phyloP scores from a whole-genome alignment of 805 yeast species.

The Torulaspora delbrueckii region DNA sequence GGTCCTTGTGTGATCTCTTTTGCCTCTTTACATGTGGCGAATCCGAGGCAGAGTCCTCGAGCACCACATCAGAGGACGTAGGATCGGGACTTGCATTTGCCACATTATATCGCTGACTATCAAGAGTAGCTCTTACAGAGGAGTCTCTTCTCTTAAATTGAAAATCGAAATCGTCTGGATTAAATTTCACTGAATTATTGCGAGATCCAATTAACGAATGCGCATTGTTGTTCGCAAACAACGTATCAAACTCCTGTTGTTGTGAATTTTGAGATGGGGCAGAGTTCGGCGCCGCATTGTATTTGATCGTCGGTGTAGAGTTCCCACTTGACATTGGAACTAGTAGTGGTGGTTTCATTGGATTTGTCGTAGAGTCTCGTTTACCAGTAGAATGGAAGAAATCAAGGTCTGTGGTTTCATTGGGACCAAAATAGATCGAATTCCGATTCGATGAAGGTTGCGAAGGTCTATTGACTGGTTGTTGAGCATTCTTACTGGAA shows the following conservation, averaged over 20 bases:
- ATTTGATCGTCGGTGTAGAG: slow-evolving; percentile 5
- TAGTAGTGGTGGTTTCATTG: slow-evolving; percentile 27
- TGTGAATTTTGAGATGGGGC: background rate
- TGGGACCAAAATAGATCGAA: slow-evolving; percentile 24
- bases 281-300: background rate
- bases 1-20: slow-evolving; percentile 8
- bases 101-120: slow-evolving; percentile 11
- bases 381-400: slow-evolving; percentile 14
- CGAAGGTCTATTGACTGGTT: slow-evolving; percentile 11
- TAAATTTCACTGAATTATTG: slow-evolving; percentile 31
- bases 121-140: slow-evolving; percentile 26
- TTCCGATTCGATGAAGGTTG: slow-evolving; percentile 27
- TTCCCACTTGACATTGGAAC: slow-evolving; percentile 14
- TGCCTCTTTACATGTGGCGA: slow-evolving; percentile 8
- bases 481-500: slow-evolving; percentile 10
- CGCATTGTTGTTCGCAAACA: slow-evolving; percentile 8
- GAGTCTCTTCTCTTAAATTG: slow-evolving; percentile 33
- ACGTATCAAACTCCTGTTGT: slow-evolving; percentile 18
- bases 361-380: slow-evolving; percentile 9
- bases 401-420: slow-evolving; percentile 25
- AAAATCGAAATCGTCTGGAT: slow-evolving; percentile 32
- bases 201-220: slow-evolving; percentile 21
- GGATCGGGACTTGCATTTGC: slow-evolving; percentile 8
- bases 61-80: slow-evolving; percentile 5
- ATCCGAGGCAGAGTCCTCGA: slow-evolving; percentile 6